phyloP scores from a whole-genome alignment of 2,329 filamentous ascomycete genomes.

The Zasmidium cellare region DNA sequence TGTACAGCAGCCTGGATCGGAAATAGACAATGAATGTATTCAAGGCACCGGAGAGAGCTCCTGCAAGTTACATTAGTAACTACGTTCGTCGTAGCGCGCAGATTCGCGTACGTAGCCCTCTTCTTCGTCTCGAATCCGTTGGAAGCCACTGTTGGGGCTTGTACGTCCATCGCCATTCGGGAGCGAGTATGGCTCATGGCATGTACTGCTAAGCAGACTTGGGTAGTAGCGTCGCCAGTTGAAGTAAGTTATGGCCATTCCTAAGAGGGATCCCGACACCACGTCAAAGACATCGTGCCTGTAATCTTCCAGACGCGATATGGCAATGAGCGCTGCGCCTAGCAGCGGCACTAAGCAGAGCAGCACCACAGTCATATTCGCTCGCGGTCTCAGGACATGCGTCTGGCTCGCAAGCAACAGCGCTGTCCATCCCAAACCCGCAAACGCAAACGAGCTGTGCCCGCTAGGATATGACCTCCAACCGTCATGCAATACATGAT shows the following conservation, averaged over 20 bases:
- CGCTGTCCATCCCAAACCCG: slow-evolving; percentile 72
- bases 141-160: slow-evolving; percentile 31
- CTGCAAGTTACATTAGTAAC: slow-evolving; percentile 1
- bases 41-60: not conserved
- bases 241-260: slow-evolving; percentile 56
- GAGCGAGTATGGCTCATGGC: slow-evolving; percentile 52
- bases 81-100: not conserved
- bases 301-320: slow-evolving; percentile 64
- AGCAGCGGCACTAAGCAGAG: slow-evolving; percentile 57
- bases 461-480: slow-evolving; percentile 83
- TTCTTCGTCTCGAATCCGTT: slow-evolving; percentile 48
- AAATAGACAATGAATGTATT: slow-evolving; percentile 28
- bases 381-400: slow-evolving; percentile 58
- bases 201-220: slow-evolving; percentile 49
- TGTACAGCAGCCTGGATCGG: slow-evolving; percentile 68
- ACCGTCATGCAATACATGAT: slow-evolving; percentile 73
- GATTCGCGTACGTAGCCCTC: slow-evolving; percentile 26
- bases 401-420: slow-evolving; percentile 59
- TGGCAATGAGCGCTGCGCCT: slow-evolving; percentile 60
- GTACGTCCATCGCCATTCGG: slow-evolving; percentile 17
- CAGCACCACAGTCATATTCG: slow-evolving; percentile 57
- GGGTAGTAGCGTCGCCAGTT: slow-evolving; percentile 64
- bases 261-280: slow-evolving; percentile 55
- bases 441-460: slow-evolving; percentile 77
- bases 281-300: slow-evolving; percentile 66